Evolutionary conservation across 768 basidiomycete genomes (phyloP), one percentile per base, ranked within the genome.

Genomic region (Mycena maculata): DNA sequence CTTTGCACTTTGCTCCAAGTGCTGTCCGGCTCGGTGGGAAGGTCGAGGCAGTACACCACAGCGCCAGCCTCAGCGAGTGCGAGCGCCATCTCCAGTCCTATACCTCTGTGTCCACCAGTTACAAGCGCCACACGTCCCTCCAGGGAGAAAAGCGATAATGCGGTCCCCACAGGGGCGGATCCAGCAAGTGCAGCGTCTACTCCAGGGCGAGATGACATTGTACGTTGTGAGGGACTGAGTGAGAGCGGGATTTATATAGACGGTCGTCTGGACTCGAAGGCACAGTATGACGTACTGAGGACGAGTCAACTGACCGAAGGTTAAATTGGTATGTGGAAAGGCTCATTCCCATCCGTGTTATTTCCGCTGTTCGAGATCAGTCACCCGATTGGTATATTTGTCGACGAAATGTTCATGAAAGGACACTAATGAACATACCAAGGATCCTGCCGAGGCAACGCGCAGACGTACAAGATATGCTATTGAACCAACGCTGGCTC

Each of bases 71-170:
- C 89, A 23, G 86, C 85, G 44, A 94, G 79, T 5, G 89, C 87
- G 59, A 93, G 79, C 38, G 91, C 91, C 89, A 92, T 90, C 79
- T 95, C 93, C n/a, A 95, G 86, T 3, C 93, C 93, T 18, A 94
- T 85, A 0, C 93, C 90, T 33, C 90, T 79, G 66, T 89, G 87
- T 0, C 84, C 90, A 7, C 90, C 90, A 0, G 90, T 87, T 30
- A 91, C 87, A 45, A 91, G 81, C 11, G 82, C 87, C 5, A 90
- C 88, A 2, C 87, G 84, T 60, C 86, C 86, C 15, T 77, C 79
- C 39, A 90, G 81, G 1, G 85, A 83, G 76, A 88, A 90, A 68
- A 89, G 87, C 52, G 85, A 84, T 71, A 87, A 85, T 23, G 90
- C 84, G 73, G 86, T 88, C n/a, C 84, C 79, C 5, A 77, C 79